Evolutionary conservation across 305 asterid species (phyloP), one percentile per base, ranked within the genome.

Genomic region (Rubia tinctorum): DNA sequence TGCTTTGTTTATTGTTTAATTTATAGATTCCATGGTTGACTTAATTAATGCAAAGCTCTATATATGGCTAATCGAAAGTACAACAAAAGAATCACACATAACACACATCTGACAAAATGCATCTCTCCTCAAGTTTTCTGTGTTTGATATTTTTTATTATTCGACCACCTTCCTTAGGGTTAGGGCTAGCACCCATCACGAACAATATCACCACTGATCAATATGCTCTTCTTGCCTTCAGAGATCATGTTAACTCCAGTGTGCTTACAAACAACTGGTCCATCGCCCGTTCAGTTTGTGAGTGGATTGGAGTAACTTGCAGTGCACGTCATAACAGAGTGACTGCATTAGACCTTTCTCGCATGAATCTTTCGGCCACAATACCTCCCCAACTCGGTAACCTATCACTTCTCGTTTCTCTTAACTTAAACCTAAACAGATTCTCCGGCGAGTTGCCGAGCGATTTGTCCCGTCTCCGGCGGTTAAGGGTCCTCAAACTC

Each of bases 271-370:
- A 6, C 8, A 75, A 75, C 30, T 75, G 79, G 79, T 60, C 74
- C 0, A 8, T 18, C 10, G 7, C 6, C 10, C 13, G 66, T 42
- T 22, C 74, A 18, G 72, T 56, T 25, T 73, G 82, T 51, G 56
- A 62, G 0, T 68, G 72, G 78, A 10, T 73, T 42, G 81, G 77
- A 25, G 81, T 77, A 40, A 76, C 69, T 43, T 71, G 76, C 12
- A 39, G 58, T 49, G 30, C 73, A 8, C 75, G 64, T 2, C 79
- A 71, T 66, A 3, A 15, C 0, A 34, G 81, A 49, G 82, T 75
- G 4, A 49, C 27, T 6, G 79, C 27, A 0, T 55, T 78, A 42
- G 23, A 79, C 22, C 59, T 79, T 22, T 55, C 82, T 1, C 11
- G 23, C 18, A 22, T 74, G 76, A 67, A 43, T 43, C 70, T 79